Evolutionary conservation across 306 rosid genomes (phyloP).

Genomic region (Rosa persica): DNA sequence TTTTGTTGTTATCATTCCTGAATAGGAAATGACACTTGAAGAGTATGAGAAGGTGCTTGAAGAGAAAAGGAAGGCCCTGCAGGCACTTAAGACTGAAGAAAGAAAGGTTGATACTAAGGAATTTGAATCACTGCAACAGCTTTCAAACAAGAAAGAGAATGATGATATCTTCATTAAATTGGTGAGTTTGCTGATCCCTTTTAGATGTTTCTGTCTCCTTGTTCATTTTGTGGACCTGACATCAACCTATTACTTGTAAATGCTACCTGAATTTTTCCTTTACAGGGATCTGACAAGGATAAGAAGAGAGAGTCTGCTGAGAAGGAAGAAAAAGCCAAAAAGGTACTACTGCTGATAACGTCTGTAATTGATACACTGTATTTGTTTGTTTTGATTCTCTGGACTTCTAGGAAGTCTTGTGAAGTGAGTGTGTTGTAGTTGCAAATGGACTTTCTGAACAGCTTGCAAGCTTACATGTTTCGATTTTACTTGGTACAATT

Average conservation of each 20-base stretch:
- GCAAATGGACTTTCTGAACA: background rate
- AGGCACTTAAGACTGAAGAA: conserved; percentile 68
- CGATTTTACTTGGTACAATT: background rate
- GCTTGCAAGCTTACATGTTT: background rate
- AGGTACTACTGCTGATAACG: conserved; percentile 36
- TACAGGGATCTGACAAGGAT: conserved; percentile 88
- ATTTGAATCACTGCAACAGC: conserved; percentile 80
- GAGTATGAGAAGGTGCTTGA: conserved; percentile 86
- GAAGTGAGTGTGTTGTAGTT: background rate
- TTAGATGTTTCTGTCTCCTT: background rate
- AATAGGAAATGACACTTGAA: conserved; percentile 93
- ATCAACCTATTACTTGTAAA: background rate
- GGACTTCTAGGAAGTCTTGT: background rate
- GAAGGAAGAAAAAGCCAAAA: conserved; percentile 80
- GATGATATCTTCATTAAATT: conserved; percentile 72
- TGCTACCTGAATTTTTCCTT: conserved; percentile 12
- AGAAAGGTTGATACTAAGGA: conserved; percentile 81
- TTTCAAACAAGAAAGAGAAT: conserved; percentile 85
- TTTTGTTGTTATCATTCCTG: background rate
- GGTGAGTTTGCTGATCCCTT: conserved; percentile 40
- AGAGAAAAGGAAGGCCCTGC: conserved; percentile 82
- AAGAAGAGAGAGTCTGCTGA: conserved; percentile 76
- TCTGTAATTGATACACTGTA: background rate
- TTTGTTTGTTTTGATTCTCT: background rate
- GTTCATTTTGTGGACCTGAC: background rate